Evolutionary conservation across 2,329 filamentous ascomycete genomes (phyloP).

Genomic region (Colletotrichum endophyticum): DNA sequence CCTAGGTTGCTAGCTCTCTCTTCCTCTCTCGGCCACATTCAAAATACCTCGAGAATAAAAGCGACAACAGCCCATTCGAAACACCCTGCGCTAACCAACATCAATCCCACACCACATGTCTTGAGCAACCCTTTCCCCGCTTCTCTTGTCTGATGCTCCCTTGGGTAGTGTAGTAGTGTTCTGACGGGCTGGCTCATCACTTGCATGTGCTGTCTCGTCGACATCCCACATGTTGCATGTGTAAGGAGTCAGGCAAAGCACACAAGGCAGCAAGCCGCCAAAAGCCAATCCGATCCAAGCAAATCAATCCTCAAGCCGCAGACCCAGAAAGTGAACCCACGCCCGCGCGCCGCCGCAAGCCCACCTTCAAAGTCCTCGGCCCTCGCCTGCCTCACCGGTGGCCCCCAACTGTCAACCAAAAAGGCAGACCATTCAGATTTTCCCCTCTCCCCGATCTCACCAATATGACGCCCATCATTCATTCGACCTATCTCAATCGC

Average conservation of each 20-base stretch:
- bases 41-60: background rate
- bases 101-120: background rate
- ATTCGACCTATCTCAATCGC: background rate
- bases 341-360: background rate
- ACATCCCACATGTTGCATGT: background rate
- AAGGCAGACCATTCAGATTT: background rate
- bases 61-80: background rate
- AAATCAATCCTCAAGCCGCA: background rate
- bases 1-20: background rate
- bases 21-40: background rate
- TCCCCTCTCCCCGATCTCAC: background rate
- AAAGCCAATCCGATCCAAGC: background rate
- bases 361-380: background rate
- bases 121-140: background rate
- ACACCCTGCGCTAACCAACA: background rate
- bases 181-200: background rate
- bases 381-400: background rate
- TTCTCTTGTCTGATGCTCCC: background rate
- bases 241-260: background rate
- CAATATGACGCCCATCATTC: background rate
- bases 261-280: background rate
- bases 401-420: background rate
- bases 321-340: background rate
- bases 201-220: constrained; percentile 8
- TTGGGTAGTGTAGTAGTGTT: background rate